Conservation (phyloP, 176 grass and related monocot species). For the Chloris gayana region DNA sequence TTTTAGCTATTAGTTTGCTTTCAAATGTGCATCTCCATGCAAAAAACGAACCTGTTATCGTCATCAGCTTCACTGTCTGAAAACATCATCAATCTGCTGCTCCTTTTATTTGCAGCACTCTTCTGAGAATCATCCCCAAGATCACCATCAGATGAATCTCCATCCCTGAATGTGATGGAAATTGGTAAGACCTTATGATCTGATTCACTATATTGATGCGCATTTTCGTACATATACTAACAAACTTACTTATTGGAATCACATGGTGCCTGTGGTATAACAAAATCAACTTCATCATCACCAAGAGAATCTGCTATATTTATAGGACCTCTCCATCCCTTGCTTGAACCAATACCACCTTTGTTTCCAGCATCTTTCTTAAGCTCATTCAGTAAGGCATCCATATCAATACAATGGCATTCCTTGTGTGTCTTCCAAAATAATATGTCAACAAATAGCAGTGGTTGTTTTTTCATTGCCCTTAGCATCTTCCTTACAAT, state of each 20-base stretch:
- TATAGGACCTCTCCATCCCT: constrained; percentile 46
- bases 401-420: constrained; percentile 83
- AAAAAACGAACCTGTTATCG: constrained; percentile 57
- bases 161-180: constrained; percentile 58
- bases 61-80: constrained; percentile 58
- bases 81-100: constrained; percentile 44
- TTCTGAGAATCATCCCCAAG: constrained; percentile 44
- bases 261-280: constrained; percentile 62
- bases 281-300: constrained; percentile 87
- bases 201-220: constrained; percentile 12
- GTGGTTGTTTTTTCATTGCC: constrained; percentile 76
- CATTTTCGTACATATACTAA: background rate
- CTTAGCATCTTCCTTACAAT: constrained; percentile 88
- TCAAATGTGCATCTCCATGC: constrained; percentile 25
- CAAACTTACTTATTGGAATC: constrained; percentile 67
- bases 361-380: constrained; percentile 57
- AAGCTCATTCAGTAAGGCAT: constrained; percentile 61
- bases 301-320: constrained; percentile 98
- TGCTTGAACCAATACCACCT: constrained; percentile 44
- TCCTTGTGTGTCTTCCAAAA: constrained; percentile 97
- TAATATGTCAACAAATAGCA: constrained; percentile 90
- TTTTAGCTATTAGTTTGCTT: constrained; percentile 19
- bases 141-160: constrained; percentile 50
- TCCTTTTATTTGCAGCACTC: constrained; percentile 52
- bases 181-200: constrained; percentile 7